Evolutionary conservation across 176 grass and related monocot species (phyloP), one percentile per base, ranked within the genome.

Genomic region (Areca catechu): DNA sequence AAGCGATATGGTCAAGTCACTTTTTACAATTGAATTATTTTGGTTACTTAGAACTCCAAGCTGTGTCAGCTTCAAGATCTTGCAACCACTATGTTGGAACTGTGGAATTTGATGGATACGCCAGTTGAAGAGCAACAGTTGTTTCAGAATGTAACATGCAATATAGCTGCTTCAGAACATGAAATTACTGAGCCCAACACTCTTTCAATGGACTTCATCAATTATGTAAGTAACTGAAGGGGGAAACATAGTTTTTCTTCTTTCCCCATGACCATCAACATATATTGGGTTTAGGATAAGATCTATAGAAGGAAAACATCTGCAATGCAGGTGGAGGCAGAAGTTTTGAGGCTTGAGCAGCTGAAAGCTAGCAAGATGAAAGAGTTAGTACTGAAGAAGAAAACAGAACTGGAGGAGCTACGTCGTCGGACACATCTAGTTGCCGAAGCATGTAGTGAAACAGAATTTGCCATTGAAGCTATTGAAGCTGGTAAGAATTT

Each of bases 61-160:
- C 9, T 67, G 19, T 56, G 16, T 22, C 72, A 91, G 93, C 83
- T 97, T 82, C 87, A 91, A 82, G 77, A 88, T 73, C 70, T 88
- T 53, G 87, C 81, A 16, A 85, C 75, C 34, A 82, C 69, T 62
- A 82, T 97, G 80, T 80, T 97, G 50, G 83, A 88, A 59, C 62
- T 97, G 50, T 91, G 93, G 93, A 84, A 91, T 74, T 71, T 97
- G 25, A 88, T 97, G 93, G 87, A 97, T 50, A 88, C 84, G 52
- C 87, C 93, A 56, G 63, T 83, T 24, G 83, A 91, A 83, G 93
- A 97, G 63, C 87, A 91, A 66, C 75, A 88, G 75, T 57, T 80
- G 61, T 97, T 97, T 76, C 87, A 80, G 68, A 88, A 83, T 55
- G 73, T 97, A 29, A 88, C 86, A 0, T 65, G 75, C 37, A 97